phyloP scores from a whole-genome alignment of 2,329 filamentous ascomycete genomes.

The Colletotrichum karsti region DNA sequence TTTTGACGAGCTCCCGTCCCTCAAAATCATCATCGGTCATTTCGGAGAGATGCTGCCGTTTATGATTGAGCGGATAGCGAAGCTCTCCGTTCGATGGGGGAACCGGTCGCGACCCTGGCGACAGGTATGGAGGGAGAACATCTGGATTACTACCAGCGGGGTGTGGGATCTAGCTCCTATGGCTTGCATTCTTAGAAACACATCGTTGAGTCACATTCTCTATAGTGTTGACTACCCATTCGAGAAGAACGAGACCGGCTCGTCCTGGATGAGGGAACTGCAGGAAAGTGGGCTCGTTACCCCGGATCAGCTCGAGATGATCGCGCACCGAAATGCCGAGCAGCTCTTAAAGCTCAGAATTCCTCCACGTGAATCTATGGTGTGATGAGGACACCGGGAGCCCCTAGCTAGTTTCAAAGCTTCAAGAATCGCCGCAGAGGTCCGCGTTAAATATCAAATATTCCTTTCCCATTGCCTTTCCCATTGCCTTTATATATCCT shows the following conservation, averaged over 20 bases:
- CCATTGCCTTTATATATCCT: no score
- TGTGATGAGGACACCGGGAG: not conserved
- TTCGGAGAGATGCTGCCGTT: slow-evolving; percentile 55
- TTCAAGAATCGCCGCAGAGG: not conserved
- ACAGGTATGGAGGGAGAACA: slow-evolving; percentile 62
- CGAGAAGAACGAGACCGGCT: slow-evolving; percentile 55
- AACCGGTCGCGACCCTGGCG: slow-evolving; percentile 45
- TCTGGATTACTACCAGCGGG: slow-evolving; percentile 66
- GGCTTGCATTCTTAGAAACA: slow-evolving; percentile 52
- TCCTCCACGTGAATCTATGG: not conserved
- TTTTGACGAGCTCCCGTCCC: slow-evolving; percentile 2
- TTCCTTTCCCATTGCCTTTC: not conserved
- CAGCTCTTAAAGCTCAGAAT: slow-evolving; percentile 45
- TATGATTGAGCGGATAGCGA: slow-evolving; percentile 56
- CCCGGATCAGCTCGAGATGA: slow-evolving; percentile 55
- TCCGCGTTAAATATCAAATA: not conserved
- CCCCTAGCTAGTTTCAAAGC: not conserved
- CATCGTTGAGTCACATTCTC: slow-evolving; percentile 57
- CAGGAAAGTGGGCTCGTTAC: slow-evolving; percentile 57
- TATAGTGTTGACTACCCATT: slow-evolving; percentile 69
- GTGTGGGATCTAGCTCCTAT: slow-evolving; percentile 58
- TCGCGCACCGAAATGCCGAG: slow-evolving; percentile 61
- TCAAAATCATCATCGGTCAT: slow-evolving; percentile 14
- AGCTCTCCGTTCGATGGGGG: slow-evolving; percentile 38
- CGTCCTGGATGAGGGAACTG: slow-evolving; percentile 56